Percentiles rank a stretch among this genome's conserved stretches.
These are phyloP conservation scores for Teunomyces stri DNA, from an alignment of 805 yeast genomes.

Conservation along the genomic window DNA sequence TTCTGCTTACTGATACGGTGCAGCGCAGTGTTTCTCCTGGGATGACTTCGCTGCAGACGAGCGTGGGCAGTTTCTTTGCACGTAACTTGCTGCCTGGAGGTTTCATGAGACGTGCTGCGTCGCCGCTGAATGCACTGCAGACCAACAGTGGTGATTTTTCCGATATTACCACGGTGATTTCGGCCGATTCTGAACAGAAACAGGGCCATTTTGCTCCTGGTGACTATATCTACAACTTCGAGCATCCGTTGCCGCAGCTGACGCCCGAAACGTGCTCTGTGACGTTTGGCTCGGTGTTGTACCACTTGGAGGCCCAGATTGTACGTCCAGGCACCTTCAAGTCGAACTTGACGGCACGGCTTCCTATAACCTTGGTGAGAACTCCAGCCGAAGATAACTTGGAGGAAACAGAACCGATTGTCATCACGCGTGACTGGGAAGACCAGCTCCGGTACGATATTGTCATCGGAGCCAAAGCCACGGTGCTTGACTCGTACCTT, in stretches of 20 bases:
- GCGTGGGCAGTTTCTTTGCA: constrained; percentile 21
- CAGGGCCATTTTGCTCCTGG: constrained; percentile 67
- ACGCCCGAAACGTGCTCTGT: constrained; percentile 78
- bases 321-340: constrained; percentile 87
- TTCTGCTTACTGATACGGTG: constrained; percentile 31
- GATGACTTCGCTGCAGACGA: not conserved
- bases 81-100: constrained; percentile 26
- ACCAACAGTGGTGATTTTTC: constrained; percentile 8
- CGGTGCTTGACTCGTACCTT: constrained; percentile 76
- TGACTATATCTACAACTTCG: constrained; percentile 89
- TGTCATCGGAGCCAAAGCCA: constrained; percentile 83
- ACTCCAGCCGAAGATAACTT: constrained; percentile 73
- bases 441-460: constrained; percentile 87
- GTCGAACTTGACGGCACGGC: constrained; percentile 61
- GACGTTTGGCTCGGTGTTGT: constrained; percentile 77
- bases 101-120: constrained; percentile 25
- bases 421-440: constrained; percentile 91
- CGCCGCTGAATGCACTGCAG: constrained; percentile 28
- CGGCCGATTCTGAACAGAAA: constrained; percentile 18
- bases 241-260: constrained; percentile 78
- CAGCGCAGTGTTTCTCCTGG: constrained; percentile 17
- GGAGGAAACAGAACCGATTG: constrained; percentile 92
- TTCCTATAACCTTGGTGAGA: constrained; percentile 67
- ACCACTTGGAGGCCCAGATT: constrained; percentile 64
- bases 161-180: constrained; percentile 23